These are phyloP conservation scores for Candida berthetii DNA, from an alignment of 805 yeast genomes.

Conservation along the genomic window DNA sequence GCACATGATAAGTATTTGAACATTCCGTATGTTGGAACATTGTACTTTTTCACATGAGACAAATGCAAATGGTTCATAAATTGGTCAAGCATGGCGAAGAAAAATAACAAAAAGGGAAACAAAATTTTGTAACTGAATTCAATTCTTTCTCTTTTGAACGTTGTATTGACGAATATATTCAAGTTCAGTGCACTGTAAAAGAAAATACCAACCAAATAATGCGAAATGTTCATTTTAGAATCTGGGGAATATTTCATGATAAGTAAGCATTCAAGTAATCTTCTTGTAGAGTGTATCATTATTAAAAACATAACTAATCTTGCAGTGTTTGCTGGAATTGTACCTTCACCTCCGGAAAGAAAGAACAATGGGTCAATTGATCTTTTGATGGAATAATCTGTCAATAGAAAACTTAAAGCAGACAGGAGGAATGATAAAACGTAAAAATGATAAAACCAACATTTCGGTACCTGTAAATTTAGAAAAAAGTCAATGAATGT, in stretches of 20 bases:
- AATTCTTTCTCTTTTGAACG: not conserved
- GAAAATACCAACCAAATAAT: slow-evolving; percentile 58
- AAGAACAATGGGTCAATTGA: slow-evolving; percentile 3
- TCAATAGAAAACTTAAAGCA: slow-evolving; percentile 10
- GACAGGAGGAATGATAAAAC: slow-evolving; percentile 32
- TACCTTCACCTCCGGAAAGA: slow-evolving; percentile 2
- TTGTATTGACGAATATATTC: slow-evolving; percentile 24
- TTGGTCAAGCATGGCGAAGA: slow-evolving; percentile 38
- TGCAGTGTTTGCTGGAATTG: slow-evolving; percentile 16
- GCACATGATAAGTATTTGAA: slow-evolving; percentile 53
- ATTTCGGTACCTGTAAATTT: slow-evolving; percentile 49
- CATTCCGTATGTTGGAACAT: slow-evolving; percentile 44
- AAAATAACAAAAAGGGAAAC: slow-evolving; percentile 10
- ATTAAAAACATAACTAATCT: slow-evolving; percentile 18
- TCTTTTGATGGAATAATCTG: slow-evolving; percentile 1
- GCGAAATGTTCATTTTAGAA: slow-evolving; percentile 58
- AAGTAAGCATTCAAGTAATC: slow-evolving; percentile 47
- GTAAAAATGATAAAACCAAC: slow-evolving; percentile 61
- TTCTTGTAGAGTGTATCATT: slow-evolving; percentile 46
- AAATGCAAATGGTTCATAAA: slow-evolving; percentile 20
- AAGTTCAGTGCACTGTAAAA: slow-evolving; percentile 48
- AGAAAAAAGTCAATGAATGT: slow-evolving; percentile 11
- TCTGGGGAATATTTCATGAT: slow-evolving; percentile 39
- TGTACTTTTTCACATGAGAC: slow-evolving; percentile 26
- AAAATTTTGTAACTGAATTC: slow-evolving; percentile 4